Evolutionary conservation across 2,329 filamentous ascomycete species (phyloP).

Genomic region (Chrysoporthe puriensis): DNA sequence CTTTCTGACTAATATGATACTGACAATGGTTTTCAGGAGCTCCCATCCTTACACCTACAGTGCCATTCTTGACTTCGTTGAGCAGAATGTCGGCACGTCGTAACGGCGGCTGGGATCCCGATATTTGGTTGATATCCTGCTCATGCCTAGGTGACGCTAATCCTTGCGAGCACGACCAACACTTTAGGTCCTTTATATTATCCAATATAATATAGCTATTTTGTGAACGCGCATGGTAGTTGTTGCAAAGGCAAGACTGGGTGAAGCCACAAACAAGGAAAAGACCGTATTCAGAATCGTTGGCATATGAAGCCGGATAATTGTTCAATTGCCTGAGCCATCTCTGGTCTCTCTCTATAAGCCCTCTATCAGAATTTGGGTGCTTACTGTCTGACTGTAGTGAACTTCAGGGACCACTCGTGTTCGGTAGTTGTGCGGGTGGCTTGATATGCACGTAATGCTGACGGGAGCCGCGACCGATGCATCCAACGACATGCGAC

Average conservation of each 20-base stretch:
- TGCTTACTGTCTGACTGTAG: conserved; percentile 9
- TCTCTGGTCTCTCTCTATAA: background rate
- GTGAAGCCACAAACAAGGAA: background rate
- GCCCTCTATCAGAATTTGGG: background rate
- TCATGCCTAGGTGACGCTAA: no score
- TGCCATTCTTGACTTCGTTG: conserved; percentile 24
- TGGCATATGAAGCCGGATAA: background rate
- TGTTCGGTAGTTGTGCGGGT: background rate
- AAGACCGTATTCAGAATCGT: background rate
- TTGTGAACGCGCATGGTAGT: background rate
- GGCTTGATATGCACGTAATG: background rate
- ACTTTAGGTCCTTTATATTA: background rate
- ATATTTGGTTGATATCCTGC: background rate
- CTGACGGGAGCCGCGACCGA: background rate
- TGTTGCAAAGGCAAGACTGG: background rate
- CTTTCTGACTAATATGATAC: background rate
- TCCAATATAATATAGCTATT: background rate
- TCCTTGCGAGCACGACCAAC: background rate
- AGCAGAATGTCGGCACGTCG: conserved; percentile 17
- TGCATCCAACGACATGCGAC: background rate
- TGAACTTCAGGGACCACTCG: background rate
- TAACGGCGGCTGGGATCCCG: background rate
- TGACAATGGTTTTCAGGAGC: conserved; percentile 16
- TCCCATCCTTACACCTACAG: conserved; percentile 27
- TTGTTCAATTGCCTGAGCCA: background rate